Evolutionary conservation across 768 basidiomycete genomes (phyloP), one percentile per base, ranked within the genome.

Genomic region (Calocera cornea): DNA sequence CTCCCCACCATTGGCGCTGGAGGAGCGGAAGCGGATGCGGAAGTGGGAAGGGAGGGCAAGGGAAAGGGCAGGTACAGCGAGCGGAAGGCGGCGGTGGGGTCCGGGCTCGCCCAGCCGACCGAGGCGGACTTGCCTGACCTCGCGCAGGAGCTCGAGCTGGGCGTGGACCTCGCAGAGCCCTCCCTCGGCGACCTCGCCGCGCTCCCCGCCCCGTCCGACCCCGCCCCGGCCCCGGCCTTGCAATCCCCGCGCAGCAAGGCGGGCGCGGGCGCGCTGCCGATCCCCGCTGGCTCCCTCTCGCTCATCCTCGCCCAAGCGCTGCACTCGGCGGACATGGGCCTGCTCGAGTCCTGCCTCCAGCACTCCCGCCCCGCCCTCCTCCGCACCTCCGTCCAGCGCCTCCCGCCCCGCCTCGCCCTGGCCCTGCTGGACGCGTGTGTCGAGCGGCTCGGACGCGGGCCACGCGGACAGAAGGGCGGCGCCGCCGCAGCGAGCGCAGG

Each of bases 301-400:
- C 87, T 93, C 66, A 95, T 95, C 31, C 82, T 99, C 64, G 90
- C 95, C 68, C 97, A 99, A 78, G 95, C 97, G 0, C 78, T 99
- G 31, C 97, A 99, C 75, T 97, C 97, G 0, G 88, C 90, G 22
- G 97, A 99, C 79, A 84, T 89, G 1, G 84, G 85, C 11, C 79
- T 98, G 40, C 79, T 98, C 68, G 92, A 97, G 74, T 88, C 88
- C 29, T 95, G 94, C 77, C 78, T 95, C 34, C 80, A 85, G 0
- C 90, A 97, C 76, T 89, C 92, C 19, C 87, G 95, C 72, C 79
- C 83, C n/a, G 76, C 79, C 1, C 80, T 99, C 60, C 89, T 99
- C 68, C 83, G 86, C 54, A 90, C 92, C 73, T 97, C 95, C 1
- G 87, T 99, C 44, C 83, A 86, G 66, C 83, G 89, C 65, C 78